Base-by-base conservation (phyloP, 768 basidiomycete genomes). In the Trichaptum fuscoviolaceum region DNA sequence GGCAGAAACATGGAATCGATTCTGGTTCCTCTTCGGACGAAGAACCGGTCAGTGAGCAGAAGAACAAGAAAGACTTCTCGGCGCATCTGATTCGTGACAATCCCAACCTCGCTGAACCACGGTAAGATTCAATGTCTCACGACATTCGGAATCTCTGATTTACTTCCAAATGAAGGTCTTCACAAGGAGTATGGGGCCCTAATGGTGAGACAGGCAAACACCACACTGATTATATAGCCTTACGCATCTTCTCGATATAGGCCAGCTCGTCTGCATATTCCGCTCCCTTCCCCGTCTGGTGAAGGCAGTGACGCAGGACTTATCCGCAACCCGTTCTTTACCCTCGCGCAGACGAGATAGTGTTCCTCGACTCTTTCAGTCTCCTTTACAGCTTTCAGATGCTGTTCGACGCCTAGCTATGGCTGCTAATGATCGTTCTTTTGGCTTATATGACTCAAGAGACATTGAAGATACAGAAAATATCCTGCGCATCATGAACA, bases 211-310 rank as follows among this genome's bases (percentile, higher is more conserved):
- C 3, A 57, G 42, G 23, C 10, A 34, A 34, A 7, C 27, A 57
- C 2, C 26, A 24, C 59, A 15, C 23, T 8, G 26, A 65, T 36
- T 20, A 35, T 35, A 26, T 2, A 1, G 20, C 64, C 59, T 65
- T 20, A n/a, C 64, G 10, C 62, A 68, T 61, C 69, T 68, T 61
- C 18, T 4, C 17, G 12, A 61, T 59, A 26, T 69, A 96, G 95
- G 93, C 62, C 89, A 95, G 78, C 79, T 96, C 0, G 85, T 96
- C 0, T 93, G 89, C 73, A 95, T 96, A 78, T 95, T 92, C 78
- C 85, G 89, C 59, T 85, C 88, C 3, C 87, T 90, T 1, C 88
- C 87, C 23, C 84, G 90, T 18, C 84, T 90, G 66, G 86, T 91
- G 9, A 84, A 85, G n/a, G 86, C 86, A 63, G 75, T 80, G 15